Conservation (phyloP, 257 asterid species). For the Jasminum sambac region DNA sequence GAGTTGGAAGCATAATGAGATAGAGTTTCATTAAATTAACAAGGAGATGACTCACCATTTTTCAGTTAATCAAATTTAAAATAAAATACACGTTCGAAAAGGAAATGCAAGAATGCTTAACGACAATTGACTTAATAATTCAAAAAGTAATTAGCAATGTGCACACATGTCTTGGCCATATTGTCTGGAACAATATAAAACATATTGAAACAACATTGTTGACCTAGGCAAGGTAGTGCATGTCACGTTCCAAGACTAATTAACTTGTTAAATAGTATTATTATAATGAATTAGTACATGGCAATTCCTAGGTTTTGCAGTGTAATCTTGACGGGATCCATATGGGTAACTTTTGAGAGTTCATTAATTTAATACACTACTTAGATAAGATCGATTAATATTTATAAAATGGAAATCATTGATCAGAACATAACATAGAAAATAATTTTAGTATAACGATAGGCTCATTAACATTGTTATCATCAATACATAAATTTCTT, state of each 20-base stretch:
- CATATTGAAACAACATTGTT: conserved; percentile 2
- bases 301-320: background rate
- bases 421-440: no score
- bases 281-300: no score
- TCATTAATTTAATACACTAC: background rate
- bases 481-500: no score
- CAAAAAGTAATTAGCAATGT: background rate
- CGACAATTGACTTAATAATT: background rate
- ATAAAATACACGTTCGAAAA: background rate
- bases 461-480: no score
- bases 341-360: background rate
- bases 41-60: background rate
- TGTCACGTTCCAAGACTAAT: conserved; percentile 30
- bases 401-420: no score
- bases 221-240: conserved; percentile 33
- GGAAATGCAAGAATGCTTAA: background rate
- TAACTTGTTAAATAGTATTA: background rate
- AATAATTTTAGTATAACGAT: no score
- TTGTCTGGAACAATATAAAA: background rate
- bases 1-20: background rate
- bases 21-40: background rate
- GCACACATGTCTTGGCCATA: background rate
- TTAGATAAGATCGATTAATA: no score
- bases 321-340: background rate
- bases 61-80: background rate